Base-by-base conservation (phyloP, 2,329 filamentous ascomycete genomes). In the Volutella citrinella region DNA sequence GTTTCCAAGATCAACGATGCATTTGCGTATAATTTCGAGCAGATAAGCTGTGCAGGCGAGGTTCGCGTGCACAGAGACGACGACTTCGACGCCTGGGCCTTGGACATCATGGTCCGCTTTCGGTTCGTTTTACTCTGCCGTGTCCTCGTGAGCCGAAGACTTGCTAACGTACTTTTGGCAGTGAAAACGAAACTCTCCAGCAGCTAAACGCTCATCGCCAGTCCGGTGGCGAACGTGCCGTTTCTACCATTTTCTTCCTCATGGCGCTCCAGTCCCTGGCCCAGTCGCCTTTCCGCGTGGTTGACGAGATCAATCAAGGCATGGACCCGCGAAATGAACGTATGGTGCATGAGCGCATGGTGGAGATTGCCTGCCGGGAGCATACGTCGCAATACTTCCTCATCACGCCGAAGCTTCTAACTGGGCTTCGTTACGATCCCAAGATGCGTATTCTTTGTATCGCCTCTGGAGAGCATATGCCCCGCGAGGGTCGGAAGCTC, bases 301-400 rank as follows among this genome's bases (percentile, higher is more conserved):
- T 98, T 39, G 93, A 98, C 64, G 93, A 98, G 68, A 98, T 98
- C 72, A 98, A 98, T 58, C 93, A 98, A 66, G 93, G 93, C 48
- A 98, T 98, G 93, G 93, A 98, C 61, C 93, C 91, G 26, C 83
- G 93, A 53, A 98, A 98, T 64, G 93, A 98, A 65, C 86, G 93
- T 50, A 94, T 96, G 79, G 90, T 98, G 12, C 93, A 98, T 65
- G 88, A 91, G 58, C 87, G 93, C 45, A 94, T 98, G 85, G 93
- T 98, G 8, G 89, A 96, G 55, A 96, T 98, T 56, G 93, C 93
- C 26, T 97, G 93, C 61, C 78, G 80, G 47, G 82, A 89, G 61
- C 80, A 84, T 59, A 80, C 79, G n/a, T 76, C 72, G 48, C 81
- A 85, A 66, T 98, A 98, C 66, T 98, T 98, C 69, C 79, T 98